Base-by-base conservation (phyloP, 2,329 filamentous ascomycete species). In the Capronia coronata region DNA sequence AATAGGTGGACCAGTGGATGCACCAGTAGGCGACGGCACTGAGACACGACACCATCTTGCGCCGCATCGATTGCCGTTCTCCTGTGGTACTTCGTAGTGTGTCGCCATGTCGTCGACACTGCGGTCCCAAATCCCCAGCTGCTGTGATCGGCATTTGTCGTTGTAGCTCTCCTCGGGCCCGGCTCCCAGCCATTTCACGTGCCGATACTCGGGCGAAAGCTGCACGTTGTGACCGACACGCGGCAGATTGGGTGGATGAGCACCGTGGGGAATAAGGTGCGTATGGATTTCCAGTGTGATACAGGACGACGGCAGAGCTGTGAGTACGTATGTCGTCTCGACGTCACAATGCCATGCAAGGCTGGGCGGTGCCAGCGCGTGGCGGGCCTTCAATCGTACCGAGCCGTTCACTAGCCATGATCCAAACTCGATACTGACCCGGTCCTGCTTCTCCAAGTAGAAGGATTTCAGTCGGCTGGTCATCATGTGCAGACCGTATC, bases 41-140 rank as follows among this genome's bases (percentile, higher is more conserved):
- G 32, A 32, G 10, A 54, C 48, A 13, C 21, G 34, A 2, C 84
- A 64, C 76, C 79, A 85, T 5, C 77, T 70, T 0, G 76, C 77
- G 27, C 78, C 78, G 47, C 77, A 78, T 11, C 78, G 71, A 62
- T 86, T 86, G 1, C 80, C 79, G 45, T 76, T 79, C 58, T 86
- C 83, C 62, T 87, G 83, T 0, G 83, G 83, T 18, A 80, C 79
- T 14, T 86, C 83, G 59, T 84, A 85, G 1, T 71, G 68, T 0
- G 74, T 73, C 60, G 77, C 75, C 21, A 86, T 69, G 0, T 75
- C 71, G 1, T 71, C 68, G 23, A 59, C 44, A 2, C n/a, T 48
- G 13, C 18, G 21, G 1, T 81, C 66, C 1, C 71, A 79, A 34
- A 78, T 68, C 1, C 75, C 80, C 0, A 80, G 60, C 1, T 67